Base-by-base conservation (phyloP, 75 land plant genomes). In the Isoetes taiwanensis region DNA sequence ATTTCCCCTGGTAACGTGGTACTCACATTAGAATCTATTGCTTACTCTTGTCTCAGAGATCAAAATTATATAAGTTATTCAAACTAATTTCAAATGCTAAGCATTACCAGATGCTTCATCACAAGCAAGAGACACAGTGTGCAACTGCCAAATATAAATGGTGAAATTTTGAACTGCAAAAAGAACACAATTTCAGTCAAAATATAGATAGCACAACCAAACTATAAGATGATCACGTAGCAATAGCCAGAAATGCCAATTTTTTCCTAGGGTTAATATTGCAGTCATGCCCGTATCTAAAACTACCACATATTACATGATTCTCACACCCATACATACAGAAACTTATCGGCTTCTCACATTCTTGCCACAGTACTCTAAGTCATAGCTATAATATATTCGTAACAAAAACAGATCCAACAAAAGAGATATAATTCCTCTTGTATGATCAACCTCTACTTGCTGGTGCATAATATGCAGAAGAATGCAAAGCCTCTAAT, bases 31-130 rank as follows among this genome's bases (percentile, higher is more conserved):
- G 28, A 28, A 52, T 14, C 25, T 28, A 59, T 23, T 2, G 28
- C 28, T 55, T 59, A 48, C 27, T 11, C 4, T 23, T n/a, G 23
- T 25, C 20, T 4, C 2, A 3, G 28, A 43, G 11, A 54, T 26
- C 61, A 40, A 37, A 43, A 20, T 59, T 28, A n/a, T 54, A 48
- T 48, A 10, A 48, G 9, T 8, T 10, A 17, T 19, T 48, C 9
- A 9, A 17, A 19, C 19, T 12, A 10, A 14, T 8, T 9, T 27
- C 12, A 29, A 35, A 12, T 16, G 38, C 19, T 20, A 59, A 1
- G 6, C 37, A 71, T 35, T 81, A 93, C 98, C 95, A 93, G 58
- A 58, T 93, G 86, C 61, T 93, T 93, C 98, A 93, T 93, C 8
- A 46, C 30, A 29, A 83, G 72, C 34, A 93, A 75, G 55, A 93